phyloP scores from a whole-genome alignment of 108 stramenopile species.

The Bacterosira constricta region DNA sequence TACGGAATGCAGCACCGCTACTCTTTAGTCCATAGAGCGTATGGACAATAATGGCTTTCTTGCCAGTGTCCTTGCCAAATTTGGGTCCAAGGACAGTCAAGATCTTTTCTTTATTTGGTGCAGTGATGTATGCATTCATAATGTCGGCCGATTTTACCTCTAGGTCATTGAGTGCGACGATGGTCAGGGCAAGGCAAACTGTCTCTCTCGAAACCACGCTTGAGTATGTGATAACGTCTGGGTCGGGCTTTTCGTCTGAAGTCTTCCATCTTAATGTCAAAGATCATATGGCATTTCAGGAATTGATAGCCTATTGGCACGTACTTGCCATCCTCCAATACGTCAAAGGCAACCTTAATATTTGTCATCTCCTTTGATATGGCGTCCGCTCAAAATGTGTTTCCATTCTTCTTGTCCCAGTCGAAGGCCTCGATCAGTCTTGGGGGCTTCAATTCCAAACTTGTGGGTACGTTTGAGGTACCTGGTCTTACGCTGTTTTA shows the following conservation, averaged over 20 bases:
- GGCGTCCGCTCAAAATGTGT: slow-evolving; percentile 46
- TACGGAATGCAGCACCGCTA: slow-evolving; percentile 5
- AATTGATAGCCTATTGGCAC: slow-evolving; percentile 38
- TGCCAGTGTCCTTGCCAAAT: slow-evolving; percentile 24
- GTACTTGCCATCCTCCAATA: slow-evolving; percentile 6
- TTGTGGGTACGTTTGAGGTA: slow-evolving; percentile 40
- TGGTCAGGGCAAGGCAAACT: slow-evolving; percentile 42
- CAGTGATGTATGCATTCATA: slow-evolving; percentile 44
- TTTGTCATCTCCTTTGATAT: slow-evolving; percentile 57
- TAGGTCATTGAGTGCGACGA: slow-evolving; percentile 45
- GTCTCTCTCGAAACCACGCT: slow-evolving; percentile 32
- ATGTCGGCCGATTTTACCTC: slow-evolving; percentile 21
- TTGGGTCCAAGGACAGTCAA: slow-evolving; percentile 36
- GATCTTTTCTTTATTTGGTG: slow-evolving; percentile 27
- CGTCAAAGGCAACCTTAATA: slow-evolving; percentile 39
- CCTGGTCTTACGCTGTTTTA: too few species aligned
- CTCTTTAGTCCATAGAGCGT: slow-evolving; percentile 46
- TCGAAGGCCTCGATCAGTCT: slow-evolving; percentile 35
- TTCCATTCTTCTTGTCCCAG: slow-evolving; percentile 42
- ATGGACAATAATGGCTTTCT: slow-evolving; percentile 12
- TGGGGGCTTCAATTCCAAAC: slow-evolving; percentile 36
- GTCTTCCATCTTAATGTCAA: slow-evolving; percentile 54
- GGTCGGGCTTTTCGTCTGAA: too few species aligned
- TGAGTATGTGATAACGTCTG: slow-evolving; percentile 21
- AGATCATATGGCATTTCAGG: slow-evolving; percentile 51